Base-by-base conservation (phyloP, 768 basidiomycete species). In the Rhodosporidiobolus odoratus region DNA sequence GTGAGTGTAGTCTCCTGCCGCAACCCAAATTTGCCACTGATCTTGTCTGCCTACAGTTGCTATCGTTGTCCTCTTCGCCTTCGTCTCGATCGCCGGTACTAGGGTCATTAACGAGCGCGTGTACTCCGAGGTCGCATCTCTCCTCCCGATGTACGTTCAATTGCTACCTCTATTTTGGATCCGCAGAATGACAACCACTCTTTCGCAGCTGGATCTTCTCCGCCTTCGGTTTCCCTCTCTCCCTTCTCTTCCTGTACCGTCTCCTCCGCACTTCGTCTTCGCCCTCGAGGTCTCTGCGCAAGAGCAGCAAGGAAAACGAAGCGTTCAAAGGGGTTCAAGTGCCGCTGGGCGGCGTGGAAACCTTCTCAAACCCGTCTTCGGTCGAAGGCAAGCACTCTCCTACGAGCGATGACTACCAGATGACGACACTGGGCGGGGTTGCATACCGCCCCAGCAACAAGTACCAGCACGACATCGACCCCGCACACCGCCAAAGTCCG, bases 21-120 rank as follows among this genome's bases (percentile, higher is more conserved):
- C 40, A 21, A 16, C 17, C 1, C 10, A 13, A 12, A 30, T 52
- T 56, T 19, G 35, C 7, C 7, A 43, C 19, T 41, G 38, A 27
- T 37, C 35, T 25, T 43, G 48, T 0, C 45, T 54, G 10, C 52
- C 52, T 32, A 62, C 58, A 3, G 69, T 50, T 7, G 48, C 69
- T 0, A 54, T 71, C 60, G 65, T 62, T 32, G 64, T 47, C 15
- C 61, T 71, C 21, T 71, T 71, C 41, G 38, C 57, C 0, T 71
- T 58, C 45, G 65, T 71, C 23, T 21, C 48, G 3, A 41, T 40
- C 1, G 54, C 65, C 0, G 69, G 69, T 1, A 21, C 43, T 1
- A 57, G 56, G 19, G 56, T 65, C 41, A 54, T 71, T 48, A 62
- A 66, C 65, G 53, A 66, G 21, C 7, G 10, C 5, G 19, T 9